Percentiles rank a stretch among this genome's conserved stretches.
Conservation (phyloP, 768 basidiomycete species). For the Asterophora lycoperdoides region DNA sequence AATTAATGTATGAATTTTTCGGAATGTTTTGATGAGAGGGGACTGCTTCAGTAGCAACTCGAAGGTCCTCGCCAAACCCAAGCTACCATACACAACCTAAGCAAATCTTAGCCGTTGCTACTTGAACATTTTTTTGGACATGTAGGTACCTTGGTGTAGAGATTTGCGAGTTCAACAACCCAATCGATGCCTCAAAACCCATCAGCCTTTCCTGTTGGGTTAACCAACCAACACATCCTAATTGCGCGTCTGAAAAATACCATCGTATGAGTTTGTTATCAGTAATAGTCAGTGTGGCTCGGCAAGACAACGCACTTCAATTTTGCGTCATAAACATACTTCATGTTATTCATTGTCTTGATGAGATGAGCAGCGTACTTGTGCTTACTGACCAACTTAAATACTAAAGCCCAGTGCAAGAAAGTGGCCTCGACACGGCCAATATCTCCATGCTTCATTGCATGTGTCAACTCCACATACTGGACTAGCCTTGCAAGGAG, state of each 20-base stretch:
- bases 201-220: slow-evolving; percentile 12
- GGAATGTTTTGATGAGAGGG: slow-evolving; percentile 25
- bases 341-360: slow-evolving; percentile 19
- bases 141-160: slow-evolving; percentile 22
- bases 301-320: slow-evolving; percentile 8
- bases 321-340: slow-evolving; percentile 14
- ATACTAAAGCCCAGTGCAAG: slow-evolving; percentile 25
- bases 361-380: slow-evolving; percentile 24
- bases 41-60: slow-evolving; percentile 16
- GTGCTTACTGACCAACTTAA: slow-evolving; percentile 27
- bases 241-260: background rate
- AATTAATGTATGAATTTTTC: slow-evolving; percentile 13
- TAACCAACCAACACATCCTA: slow-evolving; percentile 8
- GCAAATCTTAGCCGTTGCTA: background rate
- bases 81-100: slow-evolving; percentile 11
- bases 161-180: slow-evolving; percentile 31
- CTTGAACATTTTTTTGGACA: too few relatives aligned
- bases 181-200: slow-evolving; percentile 20
- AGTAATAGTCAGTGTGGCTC: background rate
- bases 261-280: too few relatives aligned
- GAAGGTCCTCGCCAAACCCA: slow-evolving; percentile 9
- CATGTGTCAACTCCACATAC: slow-evolving; percentile 27
- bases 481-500: slow-evolving; percentile 4
- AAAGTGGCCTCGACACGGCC: slow-evolving; percentile 26
- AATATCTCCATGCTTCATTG: slow-evolving; percentile 28